phyloP scores from a whole-genome alignment of 192 early-diverging fungal genomes.

The Umbelopsis sp. region DNA sequence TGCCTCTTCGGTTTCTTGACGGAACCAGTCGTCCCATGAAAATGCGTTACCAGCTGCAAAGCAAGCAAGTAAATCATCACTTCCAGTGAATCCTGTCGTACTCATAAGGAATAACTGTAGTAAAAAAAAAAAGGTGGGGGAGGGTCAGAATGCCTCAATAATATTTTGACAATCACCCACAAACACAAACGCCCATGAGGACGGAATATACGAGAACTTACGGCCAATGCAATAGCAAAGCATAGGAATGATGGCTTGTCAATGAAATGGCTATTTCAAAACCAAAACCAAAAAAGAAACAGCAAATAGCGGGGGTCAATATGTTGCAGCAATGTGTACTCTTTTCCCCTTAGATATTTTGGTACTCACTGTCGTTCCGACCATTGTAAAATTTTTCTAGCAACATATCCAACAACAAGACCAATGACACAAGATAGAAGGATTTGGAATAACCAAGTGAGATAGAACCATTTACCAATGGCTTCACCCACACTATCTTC shows the following conservation, averaged over 20 bases:
- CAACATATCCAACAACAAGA: constrained; percentile 63
- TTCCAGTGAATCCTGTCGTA: constrained; percentile 68
- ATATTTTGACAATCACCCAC: not conserved
- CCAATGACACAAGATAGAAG: constrained; percentile 72
- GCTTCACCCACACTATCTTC: constrained; percentile 56
- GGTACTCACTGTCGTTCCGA: constrained; percentile 54
- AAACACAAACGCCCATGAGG: not conserved
- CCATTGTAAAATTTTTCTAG: constrained; percentile 68
- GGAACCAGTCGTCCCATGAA: constrained; percentile 93
- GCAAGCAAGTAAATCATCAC: constrained; percentile 76
- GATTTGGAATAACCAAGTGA: constrained; percentile 81
- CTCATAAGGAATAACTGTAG: constrained; percentile 64
- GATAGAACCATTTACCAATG: constrained; percentile 79
- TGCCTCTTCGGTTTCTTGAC: constrained; percentile 75
- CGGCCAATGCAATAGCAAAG: constrained; percentile 81
- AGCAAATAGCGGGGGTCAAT: not conserved
- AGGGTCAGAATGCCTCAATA: not conserved
- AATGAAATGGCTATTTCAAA: constrained; percentile 60
- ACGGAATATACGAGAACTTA: constrained; percentile 30
- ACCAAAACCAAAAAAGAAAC: not conserved
- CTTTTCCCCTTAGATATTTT: not conserved
- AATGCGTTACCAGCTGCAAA: constrained; percentile 81
- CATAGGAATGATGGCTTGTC: constrained; percentile 88
- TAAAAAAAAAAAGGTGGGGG: not conserved
- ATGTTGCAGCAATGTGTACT: not conserved